Evolutionary conservation across 768 basidiomycete genomes (phyloP).

Genomic region (Rhizopogon vulgaris): DNA sequence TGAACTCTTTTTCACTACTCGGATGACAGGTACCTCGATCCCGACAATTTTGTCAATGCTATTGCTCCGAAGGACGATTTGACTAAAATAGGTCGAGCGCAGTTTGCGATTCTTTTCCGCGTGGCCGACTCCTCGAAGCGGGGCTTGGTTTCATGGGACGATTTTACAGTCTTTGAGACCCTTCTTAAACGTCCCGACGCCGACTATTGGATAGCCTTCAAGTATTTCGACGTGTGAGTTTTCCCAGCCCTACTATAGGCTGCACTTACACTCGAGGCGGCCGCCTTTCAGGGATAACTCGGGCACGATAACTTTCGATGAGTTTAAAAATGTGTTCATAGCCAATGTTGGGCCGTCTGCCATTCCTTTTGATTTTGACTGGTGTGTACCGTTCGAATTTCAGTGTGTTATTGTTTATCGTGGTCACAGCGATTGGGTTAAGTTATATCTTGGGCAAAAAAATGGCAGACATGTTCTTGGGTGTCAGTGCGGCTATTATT

Average conservation of each 20-base stretch:
- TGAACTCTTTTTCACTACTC: conserved; percentile 2
- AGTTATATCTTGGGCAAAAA: conserved; percentile 90
- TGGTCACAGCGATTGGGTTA: conserved; percentile 79
- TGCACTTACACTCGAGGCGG: conserved; percentile 5
- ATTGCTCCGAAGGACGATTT: conserved; percentile 87
- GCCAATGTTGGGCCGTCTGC: conserved; percentile 72
- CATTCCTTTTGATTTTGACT: conserved; percentile 94
- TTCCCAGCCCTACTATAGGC: not conserved
- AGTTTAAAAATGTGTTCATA: conserved; percentile 89
- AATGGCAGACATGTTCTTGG: conserved; percentile 88
- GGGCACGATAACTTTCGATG: conserved; percentile 90
- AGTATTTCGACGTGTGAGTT: conserved; percentile 90
- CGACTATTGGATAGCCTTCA: conserved; percentile 95
- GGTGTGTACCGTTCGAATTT: conserved; percentile 36
- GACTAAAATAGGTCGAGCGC: conserved; percentile 77
- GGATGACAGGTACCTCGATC: conserved; percentile 69
- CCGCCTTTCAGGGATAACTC: conserved; percentile 62
- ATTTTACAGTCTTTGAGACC: conserved; percentile 94
- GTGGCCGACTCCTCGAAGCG: conserved; percentile 77
- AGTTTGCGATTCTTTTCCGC: conserved; percentile 86
- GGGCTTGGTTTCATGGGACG: conserved; percentile 86
- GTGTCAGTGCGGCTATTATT: conserved; percentile 48
- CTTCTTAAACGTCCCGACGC: conserved; percentile 91
- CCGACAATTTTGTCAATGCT: conserved; percentile 88
- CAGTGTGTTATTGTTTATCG: not conserved